phyloP scores from a whole-genome alignment of 352 stramenopile genomes.

The Pythium vanterpoolii region DNA sequence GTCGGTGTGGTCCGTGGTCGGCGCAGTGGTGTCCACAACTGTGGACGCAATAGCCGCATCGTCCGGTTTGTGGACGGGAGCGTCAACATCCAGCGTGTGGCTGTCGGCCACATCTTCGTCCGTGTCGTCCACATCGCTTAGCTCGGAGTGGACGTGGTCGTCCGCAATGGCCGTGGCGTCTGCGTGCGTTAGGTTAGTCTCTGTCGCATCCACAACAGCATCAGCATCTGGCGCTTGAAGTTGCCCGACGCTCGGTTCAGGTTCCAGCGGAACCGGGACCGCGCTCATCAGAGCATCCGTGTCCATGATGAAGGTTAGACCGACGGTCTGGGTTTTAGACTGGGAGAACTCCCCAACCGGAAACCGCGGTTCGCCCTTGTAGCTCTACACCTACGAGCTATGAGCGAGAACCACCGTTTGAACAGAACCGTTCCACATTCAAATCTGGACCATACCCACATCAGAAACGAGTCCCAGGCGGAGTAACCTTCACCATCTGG shows the following conservation, averaged over 20 bases:
- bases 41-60: neutral
- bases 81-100: conserved; percentile 3
- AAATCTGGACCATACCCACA: conserved; percentile 7
- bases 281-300: conserved; percentile 23
- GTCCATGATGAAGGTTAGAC: conserved; percentile 17
- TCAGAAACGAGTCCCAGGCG: neutral
- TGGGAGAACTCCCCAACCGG: neutral
- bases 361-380: conserved; percentile 17
- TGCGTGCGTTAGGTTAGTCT: neutral
- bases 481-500: conserved; percentile 23
- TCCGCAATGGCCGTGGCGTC: neutral
- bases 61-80: neutral
- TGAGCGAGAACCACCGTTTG: conserved; percentile 7
- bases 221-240: conserved; percentile 19
- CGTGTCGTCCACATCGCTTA: conserved; percentile 19
- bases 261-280: conserved; percentile 23
- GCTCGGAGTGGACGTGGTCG: conserved; percentile 4
- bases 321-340: conserved; percentile 9
- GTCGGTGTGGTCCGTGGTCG: neutral
- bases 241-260: conserved; percentile 16
- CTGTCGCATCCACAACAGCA: neutral
- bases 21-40: neutral
- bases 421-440: conserved; percentile 3
- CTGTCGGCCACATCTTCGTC: conserved; percentile 4
- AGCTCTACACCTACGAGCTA: neutral